A percentile compares a stretch with the other conserved stretches of the same genome.
Conservation (phyloP, 164 flowering plant species). For the Vitis cinerea region DNA sequence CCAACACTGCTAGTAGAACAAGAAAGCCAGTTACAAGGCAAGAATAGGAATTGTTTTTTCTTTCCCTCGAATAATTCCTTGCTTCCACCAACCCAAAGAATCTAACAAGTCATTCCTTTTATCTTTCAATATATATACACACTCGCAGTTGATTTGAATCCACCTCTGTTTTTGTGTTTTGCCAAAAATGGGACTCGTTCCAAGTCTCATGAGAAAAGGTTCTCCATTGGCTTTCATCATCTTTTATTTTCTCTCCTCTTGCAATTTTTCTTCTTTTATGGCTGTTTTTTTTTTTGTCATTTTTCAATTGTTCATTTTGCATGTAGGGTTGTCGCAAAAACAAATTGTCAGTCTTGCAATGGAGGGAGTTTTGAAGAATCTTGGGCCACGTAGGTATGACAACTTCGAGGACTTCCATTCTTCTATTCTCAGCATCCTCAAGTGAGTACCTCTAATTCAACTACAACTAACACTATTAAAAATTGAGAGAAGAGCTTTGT, state of each 20-base stretch:
- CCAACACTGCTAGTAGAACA: too few species aligned
- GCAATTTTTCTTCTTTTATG: neutral
- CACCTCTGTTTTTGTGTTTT: neutral
- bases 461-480: too few species aligned
- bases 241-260: neutral
- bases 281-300: too few species aligned
- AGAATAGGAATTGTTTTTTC: conserved; percentile 8
- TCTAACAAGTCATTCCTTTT: conserved; percentile 1
- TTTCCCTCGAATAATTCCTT: conserved; percentile 10
- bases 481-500: too few species aligned
- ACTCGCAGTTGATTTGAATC: neutral
- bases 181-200: conserved; percentile 23
- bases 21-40: conserved; percentile 2
- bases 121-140: neutral
- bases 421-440: conserved; percentile 65
- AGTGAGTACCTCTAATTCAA: conserved; percentile 18
- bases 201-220: conserved; percentile 27
- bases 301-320: too few species aligned
- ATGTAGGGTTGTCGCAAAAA: conserved; percentile 34
- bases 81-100: conserved; percentile 7
- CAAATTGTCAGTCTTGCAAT: conserved; percentile 33
- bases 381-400: too few species aligned
- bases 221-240: neutral
- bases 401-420: conserved; percentile 48
- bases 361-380: neutral